These are phyloP conservation scores for Fusarium coicis DNA, from an alignment of 2,329 filamentous ascomycete genomes.

Conservation along the genomic window DNA sequence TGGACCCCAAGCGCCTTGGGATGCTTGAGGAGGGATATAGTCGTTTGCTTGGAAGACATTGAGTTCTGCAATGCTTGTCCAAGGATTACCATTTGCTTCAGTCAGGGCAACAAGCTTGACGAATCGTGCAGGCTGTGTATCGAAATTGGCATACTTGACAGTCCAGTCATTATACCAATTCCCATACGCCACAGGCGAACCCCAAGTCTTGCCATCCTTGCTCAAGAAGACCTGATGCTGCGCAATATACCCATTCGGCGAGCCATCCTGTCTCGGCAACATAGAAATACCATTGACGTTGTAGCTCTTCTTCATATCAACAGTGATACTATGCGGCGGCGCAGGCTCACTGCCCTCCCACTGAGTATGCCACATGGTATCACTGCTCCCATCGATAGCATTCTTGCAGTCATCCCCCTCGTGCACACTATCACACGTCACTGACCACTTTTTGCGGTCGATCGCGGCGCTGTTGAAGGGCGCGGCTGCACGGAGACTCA, in stretches of 20 bases:
- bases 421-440: slow-evolving; percentile 21
- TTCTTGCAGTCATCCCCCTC: slow-evolving; percentile 10
- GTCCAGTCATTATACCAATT: slow-evolving; percentile 25
- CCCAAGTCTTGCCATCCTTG: slow-evolving; percentile 19
- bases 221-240: slow-evolving; percentile 18
- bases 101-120: slow-evolving; percentile 10
- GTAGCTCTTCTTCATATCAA: slow-evolving; percentile 24
- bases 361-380: slow-evolving; percentile 20
- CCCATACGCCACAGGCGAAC: slow-evolving; percentile 18
- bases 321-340: slow-evolving; percentile 25
- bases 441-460: slow-evolving; percentile 17
- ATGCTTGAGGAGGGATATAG: not conserved
- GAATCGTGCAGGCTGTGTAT: slow-evolving; percentile 16
- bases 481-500: slow-evolving; percentile 22
- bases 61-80: slow-evolving; percentile 28
- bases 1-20: slow-evolving; percentile 18
- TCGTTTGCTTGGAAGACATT: slow-evolving; percentile 20
- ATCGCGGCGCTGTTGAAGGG: slow-evolving; percentile 10
- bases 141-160: slow-evolving; percentile 30
- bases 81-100: slow-evolving; percentile 3
- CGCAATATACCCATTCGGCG: slow-evolving; percentile 8
- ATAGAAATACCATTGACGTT: slow-evolving; percentile 28
- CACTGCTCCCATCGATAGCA: slow-evolving; percentile 9
- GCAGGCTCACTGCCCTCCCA: slow-evolving; percentile 9
- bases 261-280: slow-evolving; percentile 25